These are phyloP conservation scores for Cicer chorassanicum DNA, from an alignment of 306 rosid genomes.

Conservation along the genomic window DNA sequence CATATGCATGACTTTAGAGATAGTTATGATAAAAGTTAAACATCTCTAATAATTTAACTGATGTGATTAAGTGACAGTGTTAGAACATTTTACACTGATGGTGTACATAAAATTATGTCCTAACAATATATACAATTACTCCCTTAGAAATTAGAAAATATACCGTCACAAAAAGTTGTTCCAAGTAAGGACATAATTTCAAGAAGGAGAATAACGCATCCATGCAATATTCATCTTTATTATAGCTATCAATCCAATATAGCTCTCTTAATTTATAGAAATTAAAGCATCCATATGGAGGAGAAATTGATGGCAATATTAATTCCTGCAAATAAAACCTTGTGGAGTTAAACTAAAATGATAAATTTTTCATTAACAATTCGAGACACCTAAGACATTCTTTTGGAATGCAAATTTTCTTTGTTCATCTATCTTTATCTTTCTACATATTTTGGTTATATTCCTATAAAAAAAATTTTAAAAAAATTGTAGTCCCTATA, in stretches of 20 bases:
- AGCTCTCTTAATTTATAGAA: slow-evolving; percentile 72
- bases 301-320: slow-evolving; percentile 72
- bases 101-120: neutral
- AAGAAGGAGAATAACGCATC: slow-evolving; percentile 61
- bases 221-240: slow-evolving; percentile 50
- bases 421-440: neutral
- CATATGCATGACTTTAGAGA: no score
- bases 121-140: neutral
- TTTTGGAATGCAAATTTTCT: neutral
- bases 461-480: no score
- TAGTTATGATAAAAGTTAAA: no score
- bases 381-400: neutral
- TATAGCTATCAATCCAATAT: slow-evolving; percentile 68
- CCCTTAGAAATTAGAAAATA: slow-evolving; percentile 15
- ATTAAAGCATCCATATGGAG: slow-evolving; percentile 53
- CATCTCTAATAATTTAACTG: no score
- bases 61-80: no score
- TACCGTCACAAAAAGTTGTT: slow-evolving; percentile 62
- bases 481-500: no score
- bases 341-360: neutral
- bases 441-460: neutral
- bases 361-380: neutral
- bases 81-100: no score
- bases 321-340: slow-evolving; percentile 48
- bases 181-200: slow-evolving; percentile 68